Conservation (phyloP, 441 rosid genomes). For the Populus hybrid region DNA sequence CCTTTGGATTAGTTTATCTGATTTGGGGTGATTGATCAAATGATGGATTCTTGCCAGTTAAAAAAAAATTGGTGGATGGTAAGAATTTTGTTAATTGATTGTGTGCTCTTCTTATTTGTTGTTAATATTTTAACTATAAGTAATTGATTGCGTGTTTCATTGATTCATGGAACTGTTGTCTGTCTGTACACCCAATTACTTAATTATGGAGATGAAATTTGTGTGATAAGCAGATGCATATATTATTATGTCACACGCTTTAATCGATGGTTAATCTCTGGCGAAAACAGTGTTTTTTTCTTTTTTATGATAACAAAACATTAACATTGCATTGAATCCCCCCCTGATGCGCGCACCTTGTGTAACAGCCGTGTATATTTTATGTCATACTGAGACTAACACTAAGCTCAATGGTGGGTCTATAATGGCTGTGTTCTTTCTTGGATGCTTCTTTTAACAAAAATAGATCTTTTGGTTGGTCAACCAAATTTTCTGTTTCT, state of each 20-base stretch:
- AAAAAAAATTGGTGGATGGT: neutral
- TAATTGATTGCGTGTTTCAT: neutral
- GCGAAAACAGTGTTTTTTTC: neutral
- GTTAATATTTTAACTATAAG: neutral
- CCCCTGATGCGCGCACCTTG: conserved; percentile 11
- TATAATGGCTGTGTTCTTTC: neutral
- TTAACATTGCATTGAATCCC: neutral
- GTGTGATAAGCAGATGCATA: neutral
- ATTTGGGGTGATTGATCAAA: neutral
- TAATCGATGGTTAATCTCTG: neutral
- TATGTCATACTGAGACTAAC: neutral
- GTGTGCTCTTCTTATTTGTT: neutral
- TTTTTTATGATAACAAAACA: conserved; percentile 1
- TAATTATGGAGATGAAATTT: neutral
- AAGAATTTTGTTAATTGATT: neutral
- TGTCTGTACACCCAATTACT: neutral
- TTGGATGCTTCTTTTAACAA: neutral
- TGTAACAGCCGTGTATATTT: conserved; percentile 6
- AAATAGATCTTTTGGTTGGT: conserved; percentile 21
- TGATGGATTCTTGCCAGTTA: neutral
- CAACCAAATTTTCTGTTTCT: conserved; percentile 19
- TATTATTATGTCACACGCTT: neutral
- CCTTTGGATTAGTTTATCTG: neutral
- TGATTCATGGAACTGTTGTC: conserved; percentile 3
- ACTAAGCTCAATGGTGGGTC: neutral